Evolutionary conservation across 139 green algal species (phyloP).

Genomic region (Penium margaritaceum): DNA sequence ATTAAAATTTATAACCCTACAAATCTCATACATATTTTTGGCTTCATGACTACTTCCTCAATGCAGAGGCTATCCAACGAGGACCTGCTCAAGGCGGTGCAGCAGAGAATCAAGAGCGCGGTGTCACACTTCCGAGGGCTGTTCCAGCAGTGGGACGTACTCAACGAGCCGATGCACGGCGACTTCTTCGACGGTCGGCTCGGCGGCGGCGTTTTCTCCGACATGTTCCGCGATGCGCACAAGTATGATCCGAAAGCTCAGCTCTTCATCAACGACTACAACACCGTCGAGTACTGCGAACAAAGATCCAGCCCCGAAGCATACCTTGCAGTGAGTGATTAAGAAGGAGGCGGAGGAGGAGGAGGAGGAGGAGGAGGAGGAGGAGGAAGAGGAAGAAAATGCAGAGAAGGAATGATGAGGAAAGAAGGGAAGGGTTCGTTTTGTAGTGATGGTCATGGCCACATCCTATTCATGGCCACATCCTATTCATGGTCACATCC

Average conservation of each 20-base stretch:
- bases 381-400: neutral
- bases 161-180: slow-evolving; percentile 46
- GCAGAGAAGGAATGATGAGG: no score
- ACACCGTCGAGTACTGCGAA: slow-evolving; percentile 39
- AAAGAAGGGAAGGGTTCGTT: no score
- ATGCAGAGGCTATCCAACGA: no score
- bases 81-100: neutral
- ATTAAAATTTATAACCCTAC: no score
- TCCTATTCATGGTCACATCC: no score
- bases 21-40: no score
- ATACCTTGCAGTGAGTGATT: slow-evolving; percentile 1
- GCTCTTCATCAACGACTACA: slow-evolving; percentile 47
- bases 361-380: neutral
- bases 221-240: slow-evolving; percentile 16
- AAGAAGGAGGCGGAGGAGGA: neutral
- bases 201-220: neutral
- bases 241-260: slow-evolving; percentile 18
- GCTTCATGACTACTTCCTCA: no score
- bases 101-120: slow-evolving; percentile 10
- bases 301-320: neutral
- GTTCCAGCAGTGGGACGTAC: slow-evolving; percentile 42
- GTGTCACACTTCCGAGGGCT: slow-evolving; percentile 22
- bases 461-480: no score
- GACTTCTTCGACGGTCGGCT: slow-evolving; percentile 22
- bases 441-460: no score